Evolutionary conservation across 345 rosid species (phyloP).

Genomic region (Populus euphratica): DNA sequence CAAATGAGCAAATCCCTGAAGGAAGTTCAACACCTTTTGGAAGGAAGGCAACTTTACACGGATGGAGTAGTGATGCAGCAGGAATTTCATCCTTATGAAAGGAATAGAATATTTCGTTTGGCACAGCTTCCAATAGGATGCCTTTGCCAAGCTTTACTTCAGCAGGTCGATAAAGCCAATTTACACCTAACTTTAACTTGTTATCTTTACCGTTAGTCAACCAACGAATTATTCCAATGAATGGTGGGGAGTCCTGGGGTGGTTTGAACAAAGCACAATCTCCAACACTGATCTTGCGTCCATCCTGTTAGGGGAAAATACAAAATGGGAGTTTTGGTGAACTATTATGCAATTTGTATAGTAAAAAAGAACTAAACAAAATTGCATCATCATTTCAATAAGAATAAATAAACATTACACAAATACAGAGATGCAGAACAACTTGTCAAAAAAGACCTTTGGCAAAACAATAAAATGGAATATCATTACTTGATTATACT

Average conservation of each 20-base stretch:
- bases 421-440: background rate
- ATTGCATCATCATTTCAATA: background rate
- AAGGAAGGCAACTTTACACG: constrained; percentile 93
- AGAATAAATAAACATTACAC: background rate
- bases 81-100: constrained; percentile 91
- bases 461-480: background rate
- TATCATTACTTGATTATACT: background rate
- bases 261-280: constrained; percentile 94
- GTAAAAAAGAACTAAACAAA: background rate
- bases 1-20: constrained; percentile 69
- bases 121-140: constrained; percentile 73
- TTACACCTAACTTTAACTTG: constrained; percentile 53
- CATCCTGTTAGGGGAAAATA: constrained; percentile 46
- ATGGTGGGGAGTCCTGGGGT: constrained; percentile 79
- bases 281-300: constrained; percentile 76
- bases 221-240: constrained; percentile 73
- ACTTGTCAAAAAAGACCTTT: background rate
- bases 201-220: constrained; percentile 46
- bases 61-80: constrained; percentile 84
- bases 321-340: constrained; percentile 1
- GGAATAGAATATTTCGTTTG: constrained; percentile 91
- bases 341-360: background rate
- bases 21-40: constrained; percentile 76
- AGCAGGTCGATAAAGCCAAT: constrained; percentile 85
- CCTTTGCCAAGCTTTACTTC: constrained; percentile 88